A percentile compares a stretch with the other conserved stretches of the same genome.
Conservation (phyloP, 2,329 filamentous ascomycete genomes). For the Diaporthe sp. region DNA sequence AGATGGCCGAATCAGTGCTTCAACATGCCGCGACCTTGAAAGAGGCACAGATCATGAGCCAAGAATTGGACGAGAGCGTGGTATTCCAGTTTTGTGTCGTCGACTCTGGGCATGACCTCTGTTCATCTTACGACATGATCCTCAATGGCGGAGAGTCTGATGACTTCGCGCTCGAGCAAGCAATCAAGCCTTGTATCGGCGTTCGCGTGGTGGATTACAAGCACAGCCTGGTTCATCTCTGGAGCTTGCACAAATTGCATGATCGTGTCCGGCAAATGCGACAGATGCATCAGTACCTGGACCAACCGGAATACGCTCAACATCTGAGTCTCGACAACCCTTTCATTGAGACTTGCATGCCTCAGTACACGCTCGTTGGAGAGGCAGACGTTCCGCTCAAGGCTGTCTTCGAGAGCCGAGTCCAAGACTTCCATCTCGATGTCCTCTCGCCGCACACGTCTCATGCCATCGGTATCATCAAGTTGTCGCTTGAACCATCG, state of each 20-base stretch:
- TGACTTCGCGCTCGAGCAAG: constrained; percentile 84
- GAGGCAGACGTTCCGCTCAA: constrained; percentile 93
- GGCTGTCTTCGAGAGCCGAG: constrained; percentile 93
- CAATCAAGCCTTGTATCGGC: constrained; percentile 90
- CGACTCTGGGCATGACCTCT: constrained; percentile 87
- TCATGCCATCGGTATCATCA: constrained; percentile 90
- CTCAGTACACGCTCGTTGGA: constrained; percentile 91
- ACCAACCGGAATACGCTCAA: constrained; percentile 93
- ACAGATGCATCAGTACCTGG: constrained; percentile 96
- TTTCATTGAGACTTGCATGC: constrained; percentile 91
- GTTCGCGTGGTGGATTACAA: constrained; percentile 93
- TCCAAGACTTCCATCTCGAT: constrained; percentile 94
- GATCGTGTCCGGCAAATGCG: constrained; percentile 92
- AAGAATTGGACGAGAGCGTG: constrained; percentile 92
- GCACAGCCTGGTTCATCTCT: constrained; percentile 87
- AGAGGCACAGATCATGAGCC: constrained; percentile 98
- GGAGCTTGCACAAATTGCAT: constrained; percentile 94
- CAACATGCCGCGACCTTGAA: constrained; percentile 91
- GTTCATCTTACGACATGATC: constrained; percentile 96
- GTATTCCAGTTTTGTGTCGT: constrained; percentile 96
- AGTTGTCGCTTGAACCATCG: constrained; percentile 92
- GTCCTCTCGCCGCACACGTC: constrained; percentile 93
- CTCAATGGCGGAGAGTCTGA: constrained; percentile 91
- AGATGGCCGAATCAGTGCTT: constrained; percentile 92
- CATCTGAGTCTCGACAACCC: constrained; percentile 95